phyloP scores from a whole-genome alignment of 1,139 yeast genomes.

The Candida sp. region DNA sequence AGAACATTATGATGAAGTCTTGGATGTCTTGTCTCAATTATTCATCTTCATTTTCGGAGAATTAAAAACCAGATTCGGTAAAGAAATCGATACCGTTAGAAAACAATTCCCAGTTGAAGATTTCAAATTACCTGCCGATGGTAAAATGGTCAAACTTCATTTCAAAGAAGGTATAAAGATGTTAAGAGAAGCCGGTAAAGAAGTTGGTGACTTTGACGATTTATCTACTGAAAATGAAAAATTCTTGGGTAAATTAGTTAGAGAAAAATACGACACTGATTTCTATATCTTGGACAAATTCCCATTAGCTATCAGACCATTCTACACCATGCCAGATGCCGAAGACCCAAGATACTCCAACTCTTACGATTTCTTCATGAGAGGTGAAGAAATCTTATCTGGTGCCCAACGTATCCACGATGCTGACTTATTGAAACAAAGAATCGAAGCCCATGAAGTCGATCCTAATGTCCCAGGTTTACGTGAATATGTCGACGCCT shows the following conservation, averaged over 20 bases:
- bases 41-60: constrained; percentile 86
- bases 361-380: constrained; percentile 98
- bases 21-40: constrained; percentile 79
- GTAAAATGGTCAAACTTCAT: constrained; percentile 86
- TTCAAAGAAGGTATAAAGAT: constrained; percentile 88
- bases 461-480: constrained; percentile 81
- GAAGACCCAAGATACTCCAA: constrained; percentile 89
- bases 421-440: constrained; percentile 71
- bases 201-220: constrained; percentile 84
- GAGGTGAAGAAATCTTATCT: constrained; percentile 98
- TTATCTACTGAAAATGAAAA: constrained; percentile 93
- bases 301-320: constrained; percentile 96
- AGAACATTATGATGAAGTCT: constrained; percentile 95
- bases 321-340: constrained; percentile 99
- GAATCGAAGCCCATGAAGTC: constrained; percentile 82
- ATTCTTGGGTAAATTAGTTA: constrained; percentile 84
- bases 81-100: constrained; percentile 87
- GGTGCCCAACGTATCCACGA: constrained; percentile 99
- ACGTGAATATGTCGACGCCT: constrained; percentile 88
- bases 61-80: constrained; percentile 72
- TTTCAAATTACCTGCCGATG: constrained; percentile 84
- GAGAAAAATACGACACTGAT: constrained; percentile 94
- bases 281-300: constrained; percentile 97
- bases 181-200: constrained; percentile 80
- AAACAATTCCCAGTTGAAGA: constrained; percentile 97